phyloP scores from a whole-genome alignment of 768 basidiomycete species.

The Saitozyma sp. region DNA sequence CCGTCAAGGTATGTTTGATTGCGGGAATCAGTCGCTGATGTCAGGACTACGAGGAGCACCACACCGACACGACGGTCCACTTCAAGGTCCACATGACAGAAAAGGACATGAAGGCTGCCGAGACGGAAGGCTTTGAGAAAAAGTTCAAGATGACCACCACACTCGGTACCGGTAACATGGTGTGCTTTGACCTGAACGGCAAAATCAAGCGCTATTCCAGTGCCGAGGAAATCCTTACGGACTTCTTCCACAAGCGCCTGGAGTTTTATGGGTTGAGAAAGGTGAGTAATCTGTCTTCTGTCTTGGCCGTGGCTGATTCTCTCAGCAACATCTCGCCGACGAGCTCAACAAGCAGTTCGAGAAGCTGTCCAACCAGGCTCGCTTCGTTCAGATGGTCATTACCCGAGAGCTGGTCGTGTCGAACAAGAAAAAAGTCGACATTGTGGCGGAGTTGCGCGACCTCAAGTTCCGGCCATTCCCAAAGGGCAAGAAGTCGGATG shows the following conservation, averaged over 20 bases:
- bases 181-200: constrained; percentile 92
- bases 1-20: constrained; percentile 65
- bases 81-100: constrained; percentile 79
- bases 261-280: constrained; percentile 95
- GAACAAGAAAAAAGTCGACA: constrained; percentile 83
- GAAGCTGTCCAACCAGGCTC: constrained; percentile 86
- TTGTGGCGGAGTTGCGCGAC: constrained; percentile 77
- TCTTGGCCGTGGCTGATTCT: constrained; percentile 8
- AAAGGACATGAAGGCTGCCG: constrained; percentile 80
- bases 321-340: constrained; percentile 78
- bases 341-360: constrained; percentile 80
- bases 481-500: constrained; percentile 67
- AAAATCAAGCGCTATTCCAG: constrained; percentile 91
- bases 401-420: constrained; percentile 76
- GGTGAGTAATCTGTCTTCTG: constrained; percentile 55
- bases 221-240: constrained; percentile 87
- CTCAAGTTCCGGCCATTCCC: constrained; percentile 89
- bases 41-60: constrained; percentile 96
- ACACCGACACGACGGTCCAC: constrained; percentile 87
- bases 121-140: constrained; percentile 82
- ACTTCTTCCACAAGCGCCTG: constrained; percentile 85
- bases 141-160: constrained; percentile 86
- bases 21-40: background rate
- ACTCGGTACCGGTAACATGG: constrained; percentile 93
- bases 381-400: constrained; percentile 95